A percentile compares a stretch with the other conserved stretches of the same genome.
Conservation (phyloP, 192 early-diverging fungal species). For the Mortierella claussenii region DNA sequence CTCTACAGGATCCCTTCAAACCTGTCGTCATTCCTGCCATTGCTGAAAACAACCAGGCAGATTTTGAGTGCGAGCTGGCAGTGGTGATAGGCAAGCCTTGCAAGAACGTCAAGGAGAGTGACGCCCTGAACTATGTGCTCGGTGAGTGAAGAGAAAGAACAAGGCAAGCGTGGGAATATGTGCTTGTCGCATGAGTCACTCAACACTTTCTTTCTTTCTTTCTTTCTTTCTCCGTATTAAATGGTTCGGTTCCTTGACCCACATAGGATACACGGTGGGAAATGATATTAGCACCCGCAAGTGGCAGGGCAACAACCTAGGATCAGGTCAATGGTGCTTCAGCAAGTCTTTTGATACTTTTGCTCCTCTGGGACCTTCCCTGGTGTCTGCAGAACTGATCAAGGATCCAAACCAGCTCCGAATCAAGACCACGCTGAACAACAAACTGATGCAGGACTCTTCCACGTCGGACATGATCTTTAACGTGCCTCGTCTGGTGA, state of each 20-base stretch:
- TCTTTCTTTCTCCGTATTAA: not conserved
- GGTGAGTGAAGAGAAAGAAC: slow-evolving; percentile 22
- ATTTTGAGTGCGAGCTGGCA: slow-evolving; percentile 72
- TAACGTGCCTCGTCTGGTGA: slow-evolving; percentile 59
- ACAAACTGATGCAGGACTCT: slow-evolving; percentile 60
- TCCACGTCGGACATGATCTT: slow-evolving; percentile 69
- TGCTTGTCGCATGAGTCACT: too few relatives aligned
- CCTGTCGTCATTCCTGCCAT: slow-evolving; percentile 60
- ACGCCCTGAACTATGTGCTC: slow-evolving; percentile 64
- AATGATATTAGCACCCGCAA: slow-evolving; percentile 72
- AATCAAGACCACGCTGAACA: slow-evolving; percentile 59
- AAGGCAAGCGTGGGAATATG: not conserved
- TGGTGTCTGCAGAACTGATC: slow-evolving; percentile 64
- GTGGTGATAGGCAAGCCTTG: slow-evolving; percentile 68
- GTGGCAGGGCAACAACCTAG: slow-evolving; percentile 61
- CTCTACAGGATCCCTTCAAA: slow-evolving; percentile 57
- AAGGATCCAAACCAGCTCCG: slow-evolving; percentile 60
- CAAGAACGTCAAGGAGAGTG: slow-evolving; percentile 58
- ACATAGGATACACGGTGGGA: slow-evolving; percentile 63
- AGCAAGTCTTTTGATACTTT: slow-evolving; percentile 73
- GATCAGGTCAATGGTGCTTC: slow-evolving; percentile 68
- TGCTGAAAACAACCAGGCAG: slow-evolving; percentile 61
- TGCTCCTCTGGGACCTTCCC: slow-evolving; percentile 64
- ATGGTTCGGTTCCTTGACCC: not conserved
- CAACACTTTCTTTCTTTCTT: not conserved